Base-by-base conservation (phyloP, 2,329 filamentous ascomycete species). In the Monosporascus sp. region DNA sequence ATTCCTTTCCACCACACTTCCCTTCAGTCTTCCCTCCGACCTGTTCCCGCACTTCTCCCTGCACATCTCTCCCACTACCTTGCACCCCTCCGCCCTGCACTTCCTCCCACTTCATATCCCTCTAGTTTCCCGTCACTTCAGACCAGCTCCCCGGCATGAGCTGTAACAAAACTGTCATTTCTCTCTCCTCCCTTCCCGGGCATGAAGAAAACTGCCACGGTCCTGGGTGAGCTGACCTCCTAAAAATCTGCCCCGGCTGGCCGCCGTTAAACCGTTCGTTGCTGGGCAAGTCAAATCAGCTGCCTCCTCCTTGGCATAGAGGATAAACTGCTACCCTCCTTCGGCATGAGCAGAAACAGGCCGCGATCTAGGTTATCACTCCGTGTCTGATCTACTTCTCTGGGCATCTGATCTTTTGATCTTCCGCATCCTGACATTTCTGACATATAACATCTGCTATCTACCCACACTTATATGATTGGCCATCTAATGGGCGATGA, bases 401-500 rank as follows among this genome's bases (percentile, higher is more conserved):
- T n/a, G 31, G 20, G 24, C 27, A 48, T 48, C 27, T 48, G 14
- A 35, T 14, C 31, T 35, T 14, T 4, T 14, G 31, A 35, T 35
- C 9, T 35, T 35, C 31, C 31, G 31, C 14, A 35, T 35, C 31
- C 31, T 35, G 31, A 14, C 31, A 35, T 35, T 35, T 35, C 31
- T 35, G 31, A 35, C 31, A 35, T 35, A 14, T 35, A 35, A 14
- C 31, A 48, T 48, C 46, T 48, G 14, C 46, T 11, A 48, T 48
- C 24, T 48, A 35, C 46, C 22, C n/a, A 48, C 27, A 48, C 17
- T 38, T 41, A 49, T 49, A 43, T 50, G 49, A 17, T 3, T 50
- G 49, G 31, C 19, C 38, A 50, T 44, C 5, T 51, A 51, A 17
- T 9, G 49, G 27, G 41, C n/a, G 49, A 37, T 40, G 49, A 51